Percentiles rank a stretch among this genome's conserved stretches.
These are phyloP conservation scores for Epichloe hybrida DNA, from an alignment of 2,329 filamentous ascomycete genomes.

Conservation along the genomic window DNA sequence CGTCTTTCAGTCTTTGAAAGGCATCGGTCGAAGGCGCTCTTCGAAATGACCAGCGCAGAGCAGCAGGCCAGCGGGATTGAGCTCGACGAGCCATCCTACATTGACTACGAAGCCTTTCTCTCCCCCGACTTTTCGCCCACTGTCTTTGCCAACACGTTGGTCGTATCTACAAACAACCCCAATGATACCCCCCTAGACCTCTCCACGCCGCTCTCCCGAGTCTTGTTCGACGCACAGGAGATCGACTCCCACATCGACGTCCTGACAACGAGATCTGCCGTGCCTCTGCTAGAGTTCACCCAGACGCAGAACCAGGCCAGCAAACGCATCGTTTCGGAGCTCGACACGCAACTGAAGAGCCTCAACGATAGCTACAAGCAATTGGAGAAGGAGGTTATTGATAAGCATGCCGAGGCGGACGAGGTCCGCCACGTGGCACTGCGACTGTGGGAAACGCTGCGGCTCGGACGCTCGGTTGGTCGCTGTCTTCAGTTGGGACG, in stretches of 20 bases:
- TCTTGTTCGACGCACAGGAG: constrained; percentile 93
- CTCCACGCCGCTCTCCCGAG: constrained; percentile 81
- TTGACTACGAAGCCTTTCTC: constrained; percentile 90
- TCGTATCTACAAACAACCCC: constrained; percentile 82
- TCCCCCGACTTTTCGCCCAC: constrained; percentile 69
- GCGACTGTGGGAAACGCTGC: constrained; percentile 67
- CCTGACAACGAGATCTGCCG: constrained; percentile 70
- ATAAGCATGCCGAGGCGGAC: constrained; percentile 75
- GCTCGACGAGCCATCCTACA: constrained; percentile 63
- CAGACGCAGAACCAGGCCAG: constrained; percentile 60
- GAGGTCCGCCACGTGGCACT: constrained; percentile 66
- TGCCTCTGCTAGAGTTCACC: constrained; percentile 70
- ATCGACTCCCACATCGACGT: constrained; percentile 91
- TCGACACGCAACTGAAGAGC: constrained; percentile 66
- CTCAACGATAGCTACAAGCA: constrained; percentile 77
- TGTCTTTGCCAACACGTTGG: constrained; percentile 75
- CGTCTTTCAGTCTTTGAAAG: no score
- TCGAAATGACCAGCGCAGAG: background rate
- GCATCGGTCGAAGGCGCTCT: no score
- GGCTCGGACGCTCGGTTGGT: constrained; percentile 61
- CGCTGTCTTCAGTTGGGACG: constrained; percentile 70
- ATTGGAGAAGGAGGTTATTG: constrained; percentile 72
- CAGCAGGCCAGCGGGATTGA: background rate
- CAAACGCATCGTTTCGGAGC: constrained; percentile 55
- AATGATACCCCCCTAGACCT: constrained; percentile 80